Evolutionary conservation across 1,284 basidiomycete species (phyloP).

Genomic region (Schizopora paradoxa): DNA sequence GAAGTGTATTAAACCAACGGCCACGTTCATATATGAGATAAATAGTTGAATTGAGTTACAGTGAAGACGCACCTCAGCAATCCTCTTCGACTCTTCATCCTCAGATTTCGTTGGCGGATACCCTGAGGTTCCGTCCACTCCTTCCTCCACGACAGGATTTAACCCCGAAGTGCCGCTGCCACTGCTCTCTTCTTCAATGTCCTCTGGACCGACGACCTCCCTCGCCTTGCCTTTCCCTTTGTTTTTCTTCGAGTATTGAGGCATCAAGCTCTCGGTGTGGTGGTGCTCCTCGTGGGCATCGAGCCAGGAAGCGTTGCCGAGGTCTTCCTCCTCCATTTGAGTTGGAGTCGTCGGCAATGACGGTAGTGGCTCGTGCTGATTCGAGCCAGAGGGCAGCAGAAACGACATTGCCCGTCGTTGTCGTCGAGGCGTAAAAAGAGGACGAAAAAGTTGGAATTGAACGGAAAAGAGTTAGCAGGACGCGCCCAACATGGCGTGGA

Average conservation of each 20-base stretch:
- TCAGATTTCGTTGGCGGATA: conserved; percentile 68
- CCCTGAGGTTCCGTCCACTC: conserved; percentile 26
- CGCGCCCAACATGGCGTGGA: not conserved
- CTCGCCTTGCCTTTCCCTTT: conserved; percentile 15
- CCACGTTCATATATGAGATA: not conserved
- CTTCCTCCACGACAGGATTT: conserved; percentile 14
- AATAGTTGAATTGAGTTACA: conserved; percentile 10
- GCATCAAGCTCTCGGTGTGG: not conserved
- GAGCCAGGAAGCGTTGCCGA: conserved; percentile 12
- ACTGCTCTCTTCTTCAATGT: conserved; percentile 26
- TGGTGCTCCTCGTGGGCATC: conserved; percentile 8
- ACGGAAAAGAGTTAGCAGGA: not conserved
- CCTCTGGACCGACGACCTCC: conserved; percentile 15
- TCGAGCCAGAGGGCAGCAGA: conserved; percentile 13
- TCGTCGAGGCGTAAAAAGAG: too few species aligned
- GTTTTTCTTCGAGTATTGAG: conserved; percentile 1
- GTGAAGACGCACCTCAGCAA: conserved; percentile 55
- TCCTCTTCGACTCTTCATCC: conserved; percentile 55
- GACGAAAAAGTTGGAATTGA: not conserved
- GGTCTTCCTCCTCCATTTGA: conserved; percentile 16
- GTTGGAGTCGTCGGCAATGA: conserved; percentile 23
- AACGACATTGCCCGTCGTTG: conserved; percentile 16
- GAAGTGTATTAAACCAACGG: too few species aligned
- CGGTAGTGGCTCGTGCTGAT: conserved; percentile 17
- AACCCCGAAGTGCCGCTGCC: conserved; percentile 29